A percentile compares a stretch with the other conserved stretches of the same genome.
phyloP scores from a whole-genome alignment of 305 asterid genomes.

The Fraxinus velutina region DNA sequence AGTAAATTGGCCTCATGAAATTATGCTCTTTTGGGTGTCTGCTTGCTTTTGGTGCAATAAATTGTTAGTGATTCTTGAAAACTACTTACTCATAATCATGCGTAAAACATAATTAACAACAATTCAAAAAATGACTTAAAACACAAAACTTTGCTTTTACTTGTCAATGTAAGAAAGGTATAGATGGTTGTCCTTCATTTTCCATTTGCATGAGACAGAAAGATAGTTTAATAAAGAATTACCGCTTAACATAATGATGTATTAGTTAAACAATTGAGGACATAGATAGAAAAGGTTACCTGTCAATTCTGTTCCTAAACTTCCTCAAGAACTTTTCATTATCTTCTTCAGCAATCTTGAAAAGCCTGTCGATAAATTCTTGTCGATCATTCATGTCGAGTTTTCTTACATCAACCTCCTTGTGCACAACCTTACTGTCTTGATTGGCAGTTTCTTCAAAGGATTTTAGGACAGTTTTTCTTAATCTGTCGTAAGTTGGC shows the following conservation, averaged over 20 bases:
- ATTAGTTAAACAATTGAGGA: background rate
- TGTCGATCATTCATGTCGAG: conserved; percentile 58
- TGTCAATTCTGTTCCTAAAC: conserved; percentile 69
- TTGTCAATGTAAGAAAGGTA: background rate
- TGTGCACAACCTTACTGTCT: conserved; percentile 41
- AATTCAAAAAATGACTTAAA: background rate
- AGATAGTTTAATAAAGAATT: background rate
- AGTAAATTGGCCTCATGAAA: conserved; percentile 5
- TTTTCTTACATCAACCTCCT: conserved; percentile 71
- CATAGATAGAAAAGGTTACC: conserved; percentile 39
- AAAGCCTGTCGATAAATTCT: conserved; percentile 76
- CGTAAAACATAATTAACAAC: background rate
- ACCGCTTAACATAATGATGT: background rate
- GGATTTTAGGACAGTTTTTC: conserved; percentile 57
- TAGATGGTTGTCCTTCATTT: conserved; percentile 23
- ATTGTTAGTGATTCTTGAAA: background rate
- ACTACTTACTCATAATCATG: background rate
- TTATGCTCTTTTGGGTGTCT: conserved; percentile 1
- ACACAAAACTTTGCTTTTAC: background rate
- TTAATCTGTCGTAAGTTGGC: conserved; percentile 69
- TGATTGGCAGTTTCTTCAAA: conserved; percentile 35
- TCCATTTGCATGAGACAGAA: background rate
- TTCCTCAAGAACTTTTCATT: conserved; percentile 74
- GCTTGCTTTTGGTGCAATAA: background rate
- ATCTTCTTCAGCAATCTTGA: conserved; percentile 92